Evolutionary conservation across 345 rosid species (phyloP).

Genomic region (Gossypium bickii): DNA sequence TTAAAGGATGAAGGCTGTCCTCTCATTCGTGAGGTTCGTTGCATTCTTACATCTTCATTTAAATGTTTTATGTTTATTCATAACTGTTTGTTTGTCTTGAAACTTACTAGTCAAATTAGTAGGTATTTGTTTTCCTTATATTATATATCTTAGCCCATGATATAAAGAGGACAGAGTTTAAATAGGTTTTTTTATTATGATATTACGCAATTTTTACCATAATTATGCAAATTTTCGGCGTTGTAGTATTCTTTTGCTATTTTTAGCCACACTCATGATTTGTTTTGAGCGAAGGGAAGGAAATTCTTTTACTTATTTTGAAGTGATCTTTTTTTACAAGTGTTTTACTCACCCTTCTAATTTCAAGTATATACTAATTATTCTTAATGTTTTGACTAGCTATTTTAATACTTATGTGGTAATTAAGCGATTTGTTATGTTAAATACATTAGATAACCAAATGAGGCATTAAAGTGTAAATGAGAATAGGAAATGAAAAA

Average conservation of each 20-base stretch:
- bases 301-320: too few relatives aligned
- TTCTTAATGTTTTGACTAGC: too few relatives aligned
- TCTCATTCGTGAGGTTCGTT: slow-evolving; percentile 32
- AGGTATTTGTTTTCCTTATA: neutral
- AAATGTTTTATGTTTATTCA: neutral
- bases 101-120: neutral
- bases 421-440: too few relatives aligned
- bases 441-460: too few relatives aligned
- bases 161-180: neutral
- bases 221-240: too few relatives aligned
- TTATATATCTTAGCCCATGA: neutral
- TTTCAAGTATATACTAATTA: too few relatives aligned
- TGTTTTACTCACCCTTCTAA: too few relatives aligned
- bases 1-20: slow-evolving; percentile 30
- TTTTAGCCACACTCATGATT: too few relatives aligned
- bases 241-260: too few relatives aligned
- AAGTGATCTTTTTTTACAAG: too few relatives aligned
- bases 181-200: neutral
- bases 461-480: neutral
- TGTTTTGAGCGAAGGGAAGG: too few relatives aligned
- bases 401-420: too few relatives aligned
- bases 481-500: neutral
- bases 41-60: neutral
- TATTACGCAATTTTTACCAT: neutral
- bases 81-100: neutral